Base-by-base conservation (phyloP, 371 early-diverging fungal genomes). In the Rhizopus arrhizus region DNA sequence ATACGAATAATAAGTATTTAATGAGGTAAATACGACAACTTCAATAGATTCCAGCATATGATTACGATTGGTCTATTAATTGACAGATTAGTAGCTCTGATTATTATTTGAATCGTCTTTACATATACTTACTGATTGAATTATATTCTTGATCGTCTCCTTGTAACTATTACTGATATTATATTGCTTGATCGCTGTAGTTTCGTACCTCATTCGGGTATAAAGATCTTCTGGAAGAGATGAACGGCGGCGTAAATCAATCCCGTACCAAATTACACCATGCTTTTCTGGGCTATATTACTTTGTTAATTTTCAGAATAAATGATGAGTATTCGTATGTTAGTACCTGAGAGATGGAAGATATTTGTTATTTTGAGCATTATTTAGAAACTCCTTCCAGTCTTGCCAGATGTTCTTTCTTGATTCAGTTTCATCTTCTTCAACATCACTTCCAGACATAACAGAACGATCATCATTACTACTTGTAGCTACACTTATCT, bases 241-340 rank as follows among this genome's bases (percentile, higher is more conserved):
- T 22, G 22, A 2, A 22, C 22, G 22, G 22, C 2, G 22, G 22
- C 22, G 22, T 22, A 22, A 22, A 22, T 22, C 2, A 22, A 22
- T 22, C 22, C 22, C 22, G 2, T 22, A 22, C 22, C 22, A 22
- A 22, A 22, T 22, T 22, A 22, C 22, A 22, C 22, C 22, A 22
- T 22, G 22, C 58, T 48, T 57, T 48, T 57, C 16, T 46, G 47
- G 49, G 40, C 58, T 57, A 57, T 57, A 48, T 57, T 57, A 33
- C 45, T 56, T 56, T 56, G 49, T 57, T 57, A 57, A 48, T 57
- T 38, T 57, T 57, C 40, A 57, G 35, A 38, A 57, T 57, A 57
- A 57, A 57, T 36, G 38, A 57, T 57, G 16, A 48, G 29, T 16
- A 28, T 57, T 57, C 54, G 42, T 54, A 54, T 54, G 43, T 29